Base-by-base conservation (phyloP, 1,284 basidiomycete genomes). In the Fomitopsis palustris region DNA sequence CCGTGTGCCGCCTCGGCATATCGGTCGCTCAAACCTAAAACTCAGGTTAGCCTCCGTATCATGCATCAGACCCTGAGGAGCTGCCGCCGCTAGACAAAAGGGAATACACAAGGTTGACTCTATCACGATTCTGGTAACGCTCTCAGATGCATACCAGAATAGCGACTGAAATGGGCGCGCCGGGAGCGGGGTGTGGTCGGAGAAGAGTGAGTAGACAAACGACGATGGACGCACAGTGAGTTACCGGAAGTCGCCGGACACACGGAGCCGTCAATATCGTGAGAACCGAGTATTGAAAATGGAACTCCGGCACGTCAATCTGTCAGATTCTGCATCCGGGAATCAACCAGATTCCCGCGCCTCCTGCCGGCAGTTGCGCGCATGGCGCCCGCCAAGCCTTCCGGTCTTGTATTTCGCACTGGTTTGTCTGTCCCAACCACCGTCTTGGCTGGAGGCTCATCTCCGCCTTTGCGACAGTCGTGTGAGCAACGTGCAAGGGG, bases 321-420 rank as follows among this genome's bases (percentile, higher is more conserved):
- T 33, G 49, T 52, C 49, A 35, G 49, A 35, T 52, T 35, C 49
- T 7, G 17, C 17, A 9, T 52, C 31, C 49, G 49, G 49, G 31
- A 52, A 52, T 52, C 49, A 52, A 52, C 49, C 49, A 23, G 17
- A 19, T 21, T 52, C 49, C 49, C 49, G 49, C 49, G 49, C 49
- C 21, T 52, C 6, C 29, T 51, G 47, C 47, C 49, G 49, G 49
- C 31, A 35, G 12, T 33, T 37, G 17, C 31, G 49, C 31, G 29
- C 27, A 45, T 12, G 49, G 49, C 49, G 49, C 31, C 16, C 31
- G 49, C 49, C 49, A 52, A 52, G 49, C 29, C 45, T 21, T 25
- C 45, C 19, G 45, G 19, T 29, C 39, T 42, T 42, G 39, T 21
- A 47, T 29, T 29, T 47, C 29, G 45, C 45, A 47, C 25, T 47